Percentiles rank a stretch among this genome's conserved stretches.
phyloP scores from a whole-genome alignment of 2,329 filamentous ascomycete species.

The Fusarium goolgardi region DNA sequence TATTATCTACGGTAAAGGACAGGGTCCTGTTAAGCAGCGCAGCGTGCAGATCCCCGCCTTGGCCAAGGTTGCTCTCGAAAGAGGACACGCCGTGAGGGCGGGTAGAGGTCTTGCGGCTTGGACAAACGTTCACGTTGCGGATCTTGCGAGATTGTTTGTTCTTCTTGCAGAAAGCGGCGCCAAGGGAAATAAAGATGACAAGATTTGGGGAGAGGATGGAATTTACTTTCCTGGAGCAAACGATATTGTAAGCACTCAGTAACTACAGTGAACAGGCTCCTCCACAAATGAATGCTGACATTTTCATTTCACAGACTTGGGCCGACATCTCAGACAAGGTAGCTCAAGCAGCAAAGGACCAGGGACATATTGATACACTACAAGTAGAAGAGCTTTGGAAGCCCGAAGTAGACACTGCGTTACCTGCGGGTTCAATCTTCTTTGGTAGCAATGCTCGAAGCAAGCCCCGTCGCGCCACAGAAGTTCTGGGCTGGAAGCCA shows the following conservation, averaged over 20 bases:
- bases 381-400: constrained; percentile 49
- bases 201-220: constrained; percentile 55
- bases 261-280: too few species aligned
- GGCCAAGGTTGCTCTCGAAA: constrained; percentile 49
- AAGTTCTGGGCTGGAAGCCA: constrained; percentile 67
- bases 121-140: constrained; percentile 53
- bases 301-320: constrained; percentile 38
- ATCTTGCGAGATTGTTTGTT: constrained; percentile 49
- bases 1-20: constrained; percentile 55
- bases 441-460: constrained; percentile 70
- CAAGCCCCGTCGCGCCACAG: constrained; percentile 61
- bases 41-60: constrained; percentile 57
- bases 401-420: constrained; percentile 58
- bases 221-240: constrained; percentile 51
- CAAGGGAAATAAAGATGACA: constrained; percentile 32
- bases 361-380: constrained; percentile 42
- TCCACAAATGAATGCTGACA: too few species aligned
- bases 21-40: constrained; percentile 54
- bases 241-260: constrained; percentile 44
- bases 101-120: constrained; percentile 52
- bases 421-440: constrained; percentile 58
- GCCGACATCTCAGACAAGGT: constrained; percentile 49
- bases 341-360: constrained; percentile 42
- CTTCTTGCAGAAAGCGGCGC: constrained; percentile 49
- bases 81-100: constrained; percentile 49